phyloP scores from a whole-genome alignment of 1,284 basidiomycete genomes.

The Coniferiporia weirii region DNA sequence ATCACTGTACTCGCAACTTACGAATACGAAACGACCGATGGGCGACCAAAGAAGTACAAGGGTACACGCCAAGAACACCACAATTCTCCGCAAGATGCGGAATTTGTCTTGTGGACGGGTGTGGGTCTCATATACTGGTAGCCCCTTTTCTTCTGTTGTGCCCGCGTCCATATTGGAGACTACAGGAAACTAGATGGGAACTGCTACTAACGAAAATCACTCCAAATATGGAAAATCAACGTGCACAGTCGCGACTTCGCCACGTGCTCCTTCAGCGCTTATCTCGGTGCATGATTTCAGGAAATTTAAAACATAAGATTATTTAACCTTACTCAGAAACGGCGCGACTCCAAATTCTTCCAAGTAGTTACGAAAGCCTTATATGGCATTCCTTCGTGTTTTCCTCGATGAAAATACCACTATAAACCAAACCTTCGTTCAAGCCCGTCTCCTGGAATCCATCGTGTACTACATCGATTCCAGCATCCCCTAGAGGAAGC shows the following conservation, averaged over 20 bases:
- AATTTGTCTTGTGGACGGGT: background rate
- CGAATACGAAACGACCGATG: background rate
- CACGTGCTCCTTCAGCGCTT: no score
- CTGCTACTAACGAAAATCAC: background rate
- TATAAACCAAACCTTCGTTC: slow-evolving; percentile 49
- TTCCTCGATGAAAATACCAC: slow-evolving; percentile 29
- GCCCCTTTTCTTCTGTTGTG: background rate
- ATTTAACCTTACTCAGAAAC: no score
- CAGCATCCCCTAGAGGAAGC: slow-evolving; percentile 22
- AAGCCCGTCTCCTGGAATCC: slow-evolving; percentile 50
- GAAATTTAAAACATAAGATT: no score
- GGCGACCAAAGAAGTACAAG: background rate
- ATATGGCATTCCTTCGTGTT: no score
- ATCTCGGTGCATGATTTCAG: no score
- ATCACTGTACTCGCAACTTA: background rate
- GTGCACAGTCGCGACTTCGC: background rate
- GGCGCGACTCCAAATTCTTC: no score
- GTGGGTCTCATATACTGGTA: background rate
- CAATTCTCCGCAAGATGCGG: background rate
- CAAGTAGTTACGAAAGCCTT: no score
- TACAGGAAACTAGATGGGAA: background rate
- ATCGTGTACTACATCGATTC: slow-evolving; percentile 49
- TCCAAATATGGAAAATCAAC: background rate
- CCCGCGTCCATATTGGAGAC: background rate
- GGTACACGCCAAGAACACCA: background rate